Conservation (phyloP, 2,329 filamentous ascomycete species). For the Xylariaceae sp. region DNA sequence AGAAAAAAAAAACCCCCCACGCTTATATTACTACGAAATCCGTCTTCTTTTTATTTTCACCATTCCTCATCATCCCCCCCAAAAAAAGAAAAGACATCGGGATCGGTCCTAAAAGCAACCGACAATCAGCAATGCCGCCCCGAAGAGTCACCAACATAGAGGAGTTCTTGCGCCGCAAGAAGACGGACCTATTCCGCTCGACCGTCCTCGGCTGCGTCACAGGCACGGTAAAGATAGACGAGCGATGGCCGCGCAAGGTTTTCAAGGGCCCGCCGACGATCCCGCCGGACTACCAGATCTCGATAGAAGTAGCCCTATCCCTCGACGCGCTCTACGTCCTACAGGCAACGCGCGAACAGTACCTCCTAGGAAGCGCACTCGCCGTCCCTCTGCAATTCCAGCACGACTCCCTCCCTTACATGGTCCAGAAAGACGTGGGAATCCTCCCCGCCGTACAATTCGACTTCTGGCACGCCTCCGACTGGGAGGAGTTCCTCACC, state of each 20-base stretch:
- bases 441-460: neutral
- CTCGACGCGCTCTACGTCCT: constrained; percentile 8
- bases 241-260: constrained; percentile 8
- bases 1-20: too few relatives aligned
- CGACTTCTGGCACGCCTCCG: neutral
- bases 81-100: too few relatives aligned
- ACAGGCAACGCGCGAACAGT: constrained; percentile 3
- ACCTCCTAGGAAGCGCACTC: neutral
- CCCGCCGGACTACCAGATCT: neutral
- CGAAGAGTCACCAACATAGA: neutral
- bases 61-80: too few relatives aligned
- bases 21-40: too few relatives aligned
- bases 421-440: constrained; percentile 12
- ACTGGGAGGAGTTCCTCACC: neutral
- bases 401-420: constrained; percentile 11
- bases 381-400: constrained; percentile 11
- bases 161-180: neutral
- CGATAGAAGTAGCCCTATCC: neutral
- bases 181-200: neutral
- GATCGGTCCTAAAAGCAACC: too few relatives aligned
- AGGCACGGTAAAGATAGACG: neutral
- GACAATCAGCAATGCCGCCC: neutral
- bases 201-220: neutral
- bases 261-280: constrained; percentile 5
- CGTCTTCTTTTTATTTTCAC: too few relatives aligned